phyloP scores from a whole-genome alignment of 2,329 filamentous ascomycete genomes.

The Scorias spongiosa region DNA sequence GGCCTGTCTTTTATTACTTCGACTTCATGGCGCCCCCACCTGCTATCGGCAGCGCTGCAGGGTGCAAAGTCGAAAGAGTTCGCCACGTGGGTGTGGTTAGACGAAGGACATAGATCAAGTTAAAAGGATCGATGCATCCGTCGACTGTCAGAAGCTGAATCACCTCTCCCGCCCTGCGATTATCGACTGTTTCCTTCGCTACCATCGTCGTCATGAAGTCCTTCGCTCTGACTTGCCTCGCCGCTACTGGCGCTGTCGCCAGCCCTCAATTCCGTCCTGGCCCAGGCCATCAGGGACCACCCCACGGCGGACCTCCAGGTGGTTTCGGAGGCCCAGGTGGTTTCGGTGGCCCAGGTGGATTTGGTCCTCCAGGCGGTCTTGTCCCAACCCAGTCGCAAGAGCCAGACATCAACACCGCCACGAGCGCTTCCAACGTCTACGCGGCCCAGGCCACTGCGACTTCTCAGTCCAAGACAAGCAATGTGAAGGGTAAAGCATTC shows the following conservation, averaged over 20 bases:
- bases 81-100: neutral
- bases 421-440: slow-evolving; percentile 34
- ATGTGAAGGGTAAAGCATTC: slow-evolving; percentile 57
- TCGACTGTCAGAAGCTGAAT: too few relatives aligned
- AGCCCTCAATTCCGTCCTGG: slow-evolving; percentile 5
- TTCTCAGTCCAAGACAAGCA: slow-evolving; percentile 44
- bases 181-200: too few relatives aligned
- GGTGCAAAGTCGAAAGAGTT: too few relatives aligned
- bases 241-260: slow-evolving; percentile 15
- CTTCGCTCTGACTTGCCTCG: slow-evolving; percentile 4
- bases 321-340: slow-evolving; percentile 2
- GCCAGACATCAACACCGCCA: slow-evolving; percentile 32
- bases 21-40: neutral
- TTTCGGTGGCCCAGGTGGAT: slow-evolving; percentile 7
- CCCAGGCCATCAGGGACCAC: neutral
- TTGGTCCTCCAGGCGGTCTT: slow-evolving; percentile 4
- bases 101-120: neutral
- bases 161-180: too few relatives aligned
- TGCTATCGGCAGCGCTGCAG: too few relatives aligned
- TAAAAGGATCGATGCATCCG: neutral
- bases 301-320: too few relatives aligned
- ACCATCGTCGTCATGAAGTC: neutral
- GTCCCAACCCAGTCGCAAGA: slow-evolving; percentile 4
- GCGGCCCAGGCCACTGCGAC: slow-evolving; percentile 45
- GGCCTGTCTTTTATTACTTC: neutral